Base-by-base conservation (phyloP, 140 eudicot species). In the Bidens hawaiensis region DNA sequence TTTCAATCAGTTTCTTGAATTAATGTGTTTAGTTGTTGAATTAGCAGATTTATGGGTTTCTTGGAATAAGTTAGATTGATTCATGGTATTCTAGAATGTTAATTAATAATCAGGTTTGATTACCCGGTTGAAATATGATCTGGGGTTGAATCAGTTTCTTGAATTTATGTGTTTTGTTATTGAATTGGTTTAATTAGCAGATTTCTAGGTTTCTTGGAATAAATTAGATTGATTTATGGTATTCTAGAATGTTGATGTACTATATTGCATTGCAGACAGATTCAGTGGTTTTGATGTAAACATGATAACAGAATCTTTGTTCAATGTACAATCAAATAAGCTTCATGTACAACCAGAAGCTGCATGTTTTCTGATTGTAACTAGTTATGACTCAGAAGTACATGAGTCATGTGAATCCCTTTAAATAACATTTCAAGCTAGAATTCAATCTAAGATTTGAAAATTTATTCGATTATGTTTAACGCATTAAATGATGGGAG, bases 1-100 rank as follows among this genome's bases (percentile, higher is more conserved):
- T 21, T 76, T 53, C 60, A 26, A 21, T 60, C 54, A 23, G 27
- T 62, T 40, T 6, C 47, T 59, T 25, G 26, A 62, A 28, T 43
- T 30, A 6, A 18, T 55, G 47, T 57, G 17, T 57, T 7, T 5
- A 25, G 11, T 68, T 45, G 4, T 42, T 7, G 49, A 57, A 43
- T 18, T n/a, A n/a, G n/a, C n/a, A n/a, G n/a, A n/a, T n/a, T n/a
- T n/a, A n/a, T n/a, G n/a, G n/a, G n/a, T n/a, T n/a, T n/a, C n/a
- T n/a, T n/a, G n/a, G n/a, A n/a, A n/a, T n/a, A n/a, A n/a, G n/a
- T n/a, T n/a, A n/a, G n/a, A n/a, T n/a, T n/a, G n/a, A n/a, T n/a
- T n/a, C n/a, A n/a, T n/a, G n/a, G n/a, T n/a, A n/a, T n/a, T n/a
- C n/a, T n/a, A n/a, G n/a, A n/a, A n/a, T n/a, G n/a, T n/a, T n/a